A percentile compares a stretch with the other conserved stretches of the same genome.
Evolutionary conservation across 2,329 filamentous ascomycete species (phyloP).

Genomic region (Ilyonectria sp.): DNA sequence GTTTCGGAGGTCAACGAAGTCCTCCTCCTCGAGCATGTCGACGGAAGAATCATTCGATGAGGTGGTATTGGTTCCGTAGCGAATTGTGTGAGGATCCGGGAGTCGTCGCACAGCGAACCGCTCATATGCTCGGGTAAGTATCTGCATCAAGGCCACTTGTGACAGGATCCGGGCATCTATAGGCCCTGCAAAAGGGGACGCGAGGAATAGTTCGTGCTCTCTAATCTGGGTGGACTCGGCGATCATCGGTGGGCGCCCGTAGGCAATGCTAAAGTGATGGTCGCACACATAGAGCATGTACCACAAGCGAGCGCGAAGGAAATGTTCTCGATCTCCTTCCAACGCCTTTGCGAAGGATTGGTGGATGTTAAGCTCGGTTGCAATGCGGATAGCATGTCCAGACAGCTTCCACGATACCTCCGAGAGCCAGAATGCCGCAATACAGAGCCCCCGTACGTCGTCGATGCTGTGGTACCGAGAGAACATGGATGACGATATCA

Average conservation of each 20-base stretch:
- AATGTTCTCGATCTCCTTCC: constrained; percentile 63
- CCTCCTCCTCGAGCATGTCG: constrained; percentile 50
- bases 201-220: constrained; percentile 48
- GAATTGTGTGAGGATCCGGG: constrained; percentile 27
- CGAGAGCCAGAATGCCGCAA: constrained; percentile 75
- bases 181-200: constrained; percentile 33
- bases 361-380: constrained; percentile 69
- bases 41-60: constrained; percentile 21
- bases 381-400: constrained; percentile 71
- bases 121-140: constrained; percentile 32
- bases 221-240: constrained; percentile 38
- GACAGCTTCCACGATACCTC: constrained; percentile 74
- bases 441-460: constrained; percentile 71
- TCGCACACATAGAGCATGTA: constrained; percentile 60
- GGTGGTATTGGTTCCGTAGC: constrained; percentile 15
- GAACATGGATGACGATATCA: constrained; percentile 71
- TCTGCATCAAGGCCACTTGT: constrained; percentile 36
- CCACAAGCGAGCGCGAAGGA: constrained; percentile 71
- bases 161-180: constrained; percentile 32
- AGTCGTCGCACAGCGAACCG: constrained; percentile 28
- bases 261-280: constrained; percentile 53
- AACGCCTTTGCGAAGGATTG: constrained; percentile 66
- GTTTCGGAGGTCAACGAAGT: constrained; percentile 55
- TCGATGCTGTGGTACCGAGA: constrained; percentile 71
- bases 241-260: constrained; percentile 51